These are phyloP conservation scores for Rhynchospora breviuscula DNA, from an alignment of 176 grass and related monocot species.

Conservation along the genomic window DNA sequence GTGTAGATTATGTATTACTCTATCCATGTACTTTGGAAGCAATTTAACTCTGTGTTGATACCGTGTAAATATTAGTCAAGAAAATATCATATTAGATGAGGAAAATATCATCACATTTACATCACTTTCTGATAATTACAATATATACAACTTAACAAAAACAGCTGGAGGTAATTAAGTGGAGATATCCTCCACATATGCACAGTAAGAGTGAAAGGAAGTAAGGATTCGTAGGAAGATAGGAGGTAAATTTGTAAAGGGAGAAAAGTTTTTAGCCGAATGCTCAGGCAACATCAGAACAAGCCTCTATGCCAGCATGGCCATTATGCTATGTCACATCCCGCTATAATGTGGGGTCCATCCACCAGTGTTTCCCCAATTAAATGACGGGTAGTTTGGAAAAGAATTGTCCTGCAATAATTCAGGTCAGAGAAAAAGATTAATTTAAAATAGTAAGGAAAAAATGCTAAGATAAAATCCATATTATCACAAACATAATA, in stretches of 20 bases:
- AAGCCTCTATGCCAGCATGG: neutral
- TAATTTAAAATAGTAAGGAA: neutral
- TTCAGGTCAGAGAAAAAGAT: neutral
- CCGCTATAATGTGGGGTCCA: neutral
- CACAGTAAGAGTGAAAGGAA: neutral
- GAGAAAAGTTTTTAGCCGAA: neutral
- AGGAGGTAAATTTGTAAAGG: neutral
- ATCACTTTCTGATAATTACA: neutral
- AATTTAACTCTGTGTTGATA: neutral
- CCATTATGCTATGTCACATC: neutral
- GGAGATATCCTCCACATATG: neutral
- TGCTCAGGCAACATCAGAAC: neutral
- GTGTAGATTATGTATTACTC: neutral
- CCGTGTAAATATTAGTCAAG: neutral
- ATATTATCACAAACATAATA: neutral
- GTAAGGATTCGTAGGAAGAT: neutral
- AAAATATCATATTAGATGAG: neutral
- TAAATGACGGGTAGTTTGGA: constrained; percentile 46
- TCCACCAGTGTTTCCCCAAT: constrained; percentile 8
- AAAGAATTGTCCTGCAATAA: constrained; percentile 50
- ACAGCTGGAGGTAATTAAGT: neutral
- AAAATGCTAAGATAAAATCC: neutral
- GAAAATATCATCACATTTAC: neutral
- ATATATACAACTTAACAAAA: constrained; percentile 4
- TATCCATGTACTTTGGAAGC: neutral